A percentile compares a stretch with the other conserved stretches of the same genome.
These are phyloP conservation scores for Candida germanica DNA, from an alignment of 805 yeast species.

Conservation along the genomic window DNA sequence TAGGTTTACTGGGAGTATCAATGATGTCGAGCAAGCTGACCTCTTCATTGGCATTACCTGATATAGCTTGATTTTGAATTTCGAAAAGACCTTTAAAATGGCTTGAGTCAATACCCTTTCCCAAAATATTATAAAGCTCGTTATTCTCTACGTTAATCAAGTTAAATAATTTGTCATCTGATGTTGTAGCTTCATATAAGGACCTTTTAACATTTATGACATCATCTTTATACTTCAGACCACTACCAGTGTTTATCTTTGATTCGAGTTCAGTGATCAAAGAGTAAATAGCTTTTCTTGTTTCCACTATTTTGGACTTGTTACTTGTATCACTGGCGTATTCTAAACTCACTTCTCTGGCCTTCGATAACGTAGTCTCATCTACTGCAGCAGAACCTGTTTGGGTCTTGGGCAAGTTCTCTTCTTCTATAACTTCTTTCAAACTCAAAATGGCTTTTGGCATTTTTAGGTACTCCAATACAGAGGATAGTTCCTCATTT, in stretches of 20 bases:
- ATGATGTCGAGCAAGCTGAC: slow-evolving; percentile 69
- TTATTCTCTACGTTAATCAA: slow-evolving; percentile 38
- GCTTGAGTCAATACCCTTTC: slow-evolving; percentile 41
- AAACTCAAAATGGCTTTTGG: slow-evolving; percentile 63
- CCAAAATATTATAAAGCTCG: slow-evolving; percentile 23
- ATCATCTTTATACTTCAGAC: slow-evolving; percentile 44
- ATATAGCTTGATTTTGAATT: slow-evolving; percentile 1
- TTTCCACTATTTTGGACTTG: slow-evolving; percentile 22
- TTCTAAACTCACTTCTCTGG: slow-evolving; percentile 22
- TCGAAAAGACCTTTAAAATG: slow-evolving; percentile 35
- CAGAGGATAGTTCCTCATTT: slow-evolving; percentile 73
- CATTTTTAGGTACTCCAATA: slow-evolving; percentile 74
- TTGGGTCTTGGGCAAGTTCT: slow-evolving; percentile 1
- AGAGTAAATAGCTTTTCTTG: slow-evolving; percentile 36
- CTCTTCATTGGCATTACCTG: slow-evolving; percentile 18
- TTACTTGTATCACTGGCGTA: slow-evolving; percentile 35
- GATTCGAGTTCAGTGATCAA: slow-evolving; percentile 35
- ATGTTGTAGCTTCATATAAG: slow-evolving; percentile 55
- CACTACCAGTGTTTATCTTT: neutral
- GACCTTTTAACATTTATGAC: slow-evolving; percentile 56
- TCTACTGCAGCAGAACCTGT: slow-evolving; percentile 1
- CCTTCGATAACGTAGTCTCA: slow-evolving; percentile 10
- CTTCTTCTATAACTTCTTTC: slow-evolving; percentile 33
- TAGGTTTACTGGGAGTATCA: slow-evolving; percentile 29
- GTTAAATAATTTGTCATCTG: slow-evolving; percentile 54